Base-by-base conservation (phyloP, 2,329 filamentous ascomycete genomes). In the Aspergillus quadricinctus region DNA sequence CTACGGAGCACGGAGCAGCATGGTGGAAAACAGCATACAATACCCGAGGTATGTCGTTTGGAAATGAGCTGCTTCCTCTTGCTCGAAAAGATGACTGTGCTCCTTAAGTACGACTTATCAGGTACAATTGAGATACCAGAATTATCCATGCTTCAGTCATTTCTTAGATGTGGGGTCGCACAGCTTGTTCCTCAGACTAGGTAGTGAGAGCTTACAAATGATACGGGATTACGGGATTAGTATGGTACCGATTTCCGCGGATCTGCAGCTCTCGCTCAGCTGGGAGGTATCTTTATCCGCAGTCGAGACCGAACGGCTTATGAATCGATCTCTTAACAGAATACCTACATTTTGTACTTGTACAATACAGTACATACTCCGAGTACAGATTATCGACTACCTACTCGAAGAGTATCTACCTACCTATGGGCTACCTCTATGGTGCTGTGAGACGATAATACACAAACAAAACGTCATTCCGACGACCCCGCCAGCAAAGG, bases 391-490 rank as follows among this genome's bases (percentile, higher is more conserved):
- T 14, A 14, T 37, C 31, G 14, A 37, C 14, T 37, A 37, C 14
- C 14, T 37, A 37, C 14, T 7, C 5, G 14, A 17, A 37, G 31
- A 37, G 14, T 3, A 27, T 6, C 25, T 27, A 27, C 25, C 25
- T 27, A 27, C 25, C 25, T n/a, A n/a, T n/a, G n/a, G n/a, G n/a
- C n/a, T n/a, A n/a, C n/a, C n/a, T n/a, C n/a, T n/a, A n/a, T n/a
- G n/a, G n/a, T n/a, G n/a, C n/a, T 23, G 8, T 21, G 21, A 17
- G 8, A 46, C 21, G 8, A 45, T 21, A 53, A 46, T 46, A 50
- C 57, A 52, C 55, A 56, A 52, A 51, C 55, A 56, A 56, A 59
- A 65, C 64, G 63, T 66, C 64, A 66, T 66, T 58, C 64, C 61
- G 59, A 60, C 45, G 37, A 55, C 57, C 57, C 62, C 61, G 57